Base-by-base conservation (phyloP, 441 rosid species). In the Bruguiera hainesii region DNA sequence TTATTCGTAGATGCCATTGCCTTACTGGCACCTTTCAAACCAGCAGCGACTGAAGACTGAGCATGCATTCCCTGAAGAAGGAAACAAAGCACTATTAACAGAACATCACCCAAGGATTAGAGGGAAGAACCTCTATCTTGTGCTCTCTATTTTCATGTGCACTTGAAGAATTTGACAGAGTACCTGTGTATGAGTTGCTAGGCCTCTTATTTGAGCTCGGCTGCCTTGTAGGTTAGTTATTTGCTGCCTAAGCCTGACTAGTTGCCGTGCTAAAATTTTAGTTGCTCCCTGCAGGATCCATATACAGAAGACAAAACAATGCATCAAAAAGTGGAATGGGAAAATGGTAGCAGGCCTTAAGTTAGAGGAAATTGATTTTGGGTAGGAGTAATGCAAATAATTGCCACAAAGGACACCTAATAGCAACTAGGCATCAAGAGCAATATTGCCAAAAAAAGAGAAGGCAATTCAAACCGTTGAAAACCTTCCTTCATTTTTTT, bases 161-260 rank as follows among this genome's bases (percentile, higher is more conserved):
- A 64, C 52, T 25, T 62, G 56, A 6, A 49, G 7, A 56, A 29
- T 4, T 51, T 53, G 52, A 66, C n/a, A 46, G 31, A 35, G 63
- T 49, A 90, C 98, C 89, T 91, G 97, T 0, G 98, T 91, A 77
- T 93, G 98, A 70, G 98, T 93, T 69, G 97, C 91, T 29, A 93
- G 81, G 79, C 97, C 97, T 84, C 98, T 80, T 87, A 91, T 86
- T 76, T 93, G 98, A 81, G 97, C 97, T 75, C 91, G 85, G 77
- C 98, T 93, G 21, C 96, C 88, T 77, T 93, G 97, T 72, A 93
- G 81, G 61, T 88, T 89, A 58, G 87, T 82, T 69, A 91, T 93
- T 77, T 91, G 98, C 68, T 93, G 90, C 76, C 97, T 89, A 50
- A 91, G 84, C 78, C 97, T 83, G 56, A 91, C 70, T 39, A 94